Percentiles rank a stretch among this genome's conserved stretches.
phyloP scores from a whole-genome alignment of 768 basidiomycete species.

The Kwoniella shandongensis region DNA sequence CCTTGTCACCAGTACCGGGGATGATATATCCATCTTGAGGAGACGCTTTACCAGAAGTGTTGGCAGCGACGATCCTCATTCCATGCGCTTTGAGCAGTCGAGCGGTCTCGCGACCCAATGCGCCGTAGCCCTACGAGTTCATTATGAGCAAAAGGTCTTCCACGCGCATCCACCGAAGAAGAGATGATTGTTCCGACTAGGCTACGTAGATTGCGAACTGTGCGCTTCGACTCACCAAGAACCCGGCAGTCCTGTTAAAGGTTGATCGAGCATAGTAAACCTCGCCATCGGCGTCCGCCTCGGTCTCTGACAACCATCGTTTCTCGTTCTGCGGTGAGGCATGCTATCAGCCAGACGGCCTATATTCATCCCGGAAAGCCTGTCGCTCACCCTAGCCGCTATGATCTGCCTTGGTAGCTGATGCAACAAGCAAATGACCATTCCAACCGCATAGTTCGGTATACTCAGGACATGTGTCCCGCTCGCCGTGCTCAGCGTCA shows the following conservation, averaged over 20 bases:
- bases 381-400: constrained; percentile 27
- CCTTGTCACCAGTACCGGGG: constrained; percentile 49
- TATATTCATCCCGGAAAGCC: neutral
- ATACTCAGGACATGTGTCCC: constrained; percentile 51
- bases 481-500: constrained; percentile 43
- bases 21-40: constrained; percentile 48
- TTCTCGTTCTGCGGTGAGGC: constrained; percentile 23
- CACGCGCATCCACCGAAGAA: neutral
- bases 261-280: constrained; percentile 33
- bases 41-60: constrained; percentile 44
- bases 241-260: constrained; percentile 41
- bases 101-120: constrained; percentile 50
- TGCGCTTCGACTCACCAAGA: constrained; percentile 34
- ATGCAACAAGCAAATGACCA: constrained; percentile 35
- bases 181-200: no score
- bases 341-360: no score
- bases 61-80: constrained; percentile 49
- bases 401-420: constrained; percentile 37
- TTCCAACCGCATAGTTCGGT: constrained; percentile 41
- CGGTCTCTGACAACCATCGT: constrained; percentile 31
- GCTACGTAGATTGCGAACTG: neutral
- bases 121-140: constrained; percentile 44
- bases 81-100: constrained; percentile 47
- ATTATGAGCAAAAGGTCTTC: neutral
- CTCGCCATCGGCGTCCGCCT: constrained; percentile 23